phyloP scores from a whole-genome alignment of 2,329 filamentous ascomycete genomes.

The Cladosporium sp. region DNA sequence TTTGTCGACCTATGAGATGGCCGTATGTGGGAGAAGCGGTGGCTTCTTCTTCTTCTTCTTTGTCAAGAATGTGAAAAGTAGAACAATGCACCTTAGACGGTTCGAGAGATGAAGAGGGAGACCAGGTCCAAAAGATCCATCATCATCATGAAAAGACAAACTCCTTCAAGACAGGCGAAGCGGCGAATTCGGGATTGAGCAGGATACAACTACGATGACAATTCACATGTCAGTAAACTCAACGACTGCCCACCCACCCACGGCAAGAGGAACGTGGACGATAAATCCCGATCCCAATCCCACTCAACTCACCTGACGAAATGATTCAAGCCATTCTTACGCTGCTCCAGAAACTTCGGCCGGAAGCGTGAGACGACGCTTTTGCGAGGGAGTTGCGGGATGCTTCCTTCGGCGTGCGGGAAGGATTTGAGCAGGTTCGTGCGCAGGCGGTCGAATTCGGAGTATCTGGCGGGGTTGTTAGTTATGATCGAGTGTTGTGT shows the following conservation, averaged over 20 bases:
- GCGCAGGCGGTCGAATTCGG: slow-evolving; percentile 84
- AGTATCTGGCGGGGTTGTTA: slow-evolving; percentile 61
- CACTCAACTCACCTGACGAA: slow-evolving; percentile 75
- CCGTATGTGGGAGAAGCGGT: too few species aligned
- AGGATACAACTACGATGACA: slow-evolving; percentile 67
- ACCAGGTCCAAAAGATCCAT: too few species aligned
- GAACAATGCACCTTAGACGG: too few species aligned
- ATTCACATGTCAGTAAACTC: slow-evolving; percentile 9
- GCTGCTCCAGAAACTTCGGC: slow-evolving; percentile 77
- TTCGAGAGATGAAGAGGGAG: too few species aligned
- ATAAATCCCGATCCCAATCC: neutral
- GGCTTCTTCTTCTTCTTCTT: too few species aligned
- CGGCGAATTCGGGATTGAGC: slow-evolving; percentile 88
- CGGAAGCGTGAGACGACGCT: slow-evolving; percentile 77
- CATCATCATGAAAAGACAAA: slow-evolving; percentile 62
- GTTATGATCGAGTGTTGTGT: neutral
- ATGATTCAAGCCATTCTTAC: slow-evolving; percentile 78
- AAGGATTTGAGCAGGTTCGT: slow-evolving; percentile 71
- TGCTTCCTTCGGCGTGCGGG: slow-evolving; percentile 74
- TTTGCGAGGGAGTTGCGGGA: slow-evolving; percentile 88
- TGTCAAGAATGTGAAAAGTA: too few species aligned
- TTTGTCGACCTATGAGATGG: too few species aligned
- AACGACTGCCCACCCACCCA: neutral
- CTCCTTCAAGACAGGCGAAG: slow-evolving; percentile 84
- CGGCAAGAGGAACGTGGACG: neutral